Evolutionary conservation across 1,284 basidiomycete genomes (phyloP).

Genomic region (Omphalotus olearius): DNA sequence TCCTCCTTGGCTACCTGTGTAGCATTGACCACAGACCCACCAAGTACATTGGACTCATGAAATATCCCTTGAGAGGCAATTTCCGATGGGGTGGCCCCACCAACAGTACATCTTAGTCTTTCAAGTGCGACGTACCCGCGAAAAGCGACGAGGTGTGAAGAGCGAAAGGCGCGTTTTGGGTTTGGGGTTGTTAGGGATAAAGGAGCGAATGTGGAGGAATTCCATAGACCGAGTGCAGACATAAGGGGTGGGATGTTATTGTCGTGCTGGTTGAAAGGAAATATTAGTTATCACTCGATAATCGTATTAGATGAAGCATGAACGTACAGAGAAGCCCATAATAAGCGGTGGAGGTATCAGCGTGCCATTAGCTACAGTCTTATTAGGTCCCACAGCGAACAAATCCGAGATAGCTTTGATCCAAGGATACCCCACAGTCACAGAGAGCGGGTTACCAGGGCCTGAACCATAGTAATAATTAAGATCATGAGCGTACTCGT

Average conservation of each 20-base stretch:
- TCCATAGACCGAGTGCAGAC: slow-evolving; percentile 39
- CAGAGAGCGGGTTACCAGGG: slow-evolving; percentile 38
- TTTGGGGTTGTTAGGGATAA: slow-evolving; percentile 25
- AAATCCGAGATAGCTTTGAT: slow-evolving; percentile 35
- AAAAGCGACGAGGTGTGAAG: slow-evolving; percentile 36
- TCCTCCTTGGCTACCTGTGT: too few species aligned
- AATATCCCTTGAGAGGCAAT: slow-evolving; percentile 4
- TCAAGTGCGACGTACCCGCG: slow-evolving; percentile 37
- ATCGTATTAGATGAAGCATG: background rate
- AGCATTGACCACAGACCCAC: too few species aligned
- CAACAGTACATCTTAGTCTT: slow-evolving; percentile 28
- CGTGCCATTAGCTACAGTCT: slow-evolving; percentile 22
- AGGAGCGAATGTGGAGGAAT: slow-evolving; percentile 34
- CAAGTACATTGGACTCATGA: too few species aligned
- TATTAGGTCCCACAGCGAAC: slow-evolving; percentile 28
- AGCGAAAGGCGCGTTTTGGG: slow-evolving; percentile 30
- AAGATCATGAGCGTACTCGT: slow-evolving; percentile 51
- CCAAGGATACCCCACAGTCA: slow-evolving; percentile 35
- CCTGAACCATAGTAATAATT: slow-evolving; percentile 45
- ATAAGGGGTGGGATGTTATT: slow-evolving; percentile 40
- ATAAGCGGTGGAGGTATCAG: slow-evolving; percentile 34
- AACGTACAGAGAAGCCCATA: slow-evolving; percentile 37
- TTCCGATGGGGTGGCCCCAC: slow-evolving; percentile 6
- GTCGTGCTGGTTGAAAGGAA: slow-evolving; percentile 29
- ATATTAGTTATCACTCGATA: background rate